Base-by-base conservation (phyloP, 2,329 filamentous ascomycete species). In the Diplodia corticola region DNA sequence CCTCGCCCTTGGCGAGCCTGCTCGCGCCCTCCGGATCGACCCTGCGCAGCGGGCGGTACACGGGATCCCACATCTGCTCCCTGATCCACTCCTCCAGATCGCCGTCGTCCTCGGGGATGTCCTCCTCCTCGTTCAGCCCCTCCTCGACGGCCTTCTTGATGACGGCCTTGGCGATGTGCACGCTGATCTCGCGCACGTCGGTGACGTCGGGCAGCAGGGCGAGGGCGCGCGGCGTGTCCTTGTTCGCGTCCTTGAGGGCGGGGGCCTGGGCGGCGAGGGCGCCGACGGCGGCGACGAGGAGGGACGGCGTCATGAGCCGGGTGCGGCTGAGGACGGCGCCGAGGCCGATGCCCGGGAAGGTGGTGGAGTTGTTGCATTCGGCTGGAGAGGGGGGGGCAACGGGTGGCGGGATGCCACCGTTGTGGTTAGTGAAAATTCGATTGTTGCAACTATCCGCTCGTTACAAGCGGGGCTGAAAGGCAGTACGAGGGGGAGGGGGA, bases 281-380 rank as follows among this genome's bases (percentile, higher is more conserved):
- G 72, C 89, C 85, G 3, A 91, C 88, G 0, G 92, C 93, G 0
- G 91, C 90, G 0, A 96, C 90, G 13, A 96, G 86, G 87, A 96
- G 93, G 69, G 86, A 85, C 68, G 93, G 88, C 0, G 89, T 90
- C 30, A 96, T 78, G 0, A 88, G 82, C 13, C 80, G 83, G 2
- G 89, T 83, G 15, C 91, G 87, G 28, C 84, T 88, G 1, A 96
- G 84, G 0, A 97, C 86, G 7, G 86, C 86, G 12, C 92, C 93
- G 0, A 96, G 87, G 0, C 92, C 92, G 67, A 96, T 94, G 0
- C 92, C 92, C 0, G 92, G 92, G 76, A 96, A 96, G 17, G 90
- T 90, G 37, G 91, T 91, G 0, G 88, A 90, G 79, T 96, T 96
- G 80, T 96, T 96, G 80, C 93, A 96, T 77, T 96, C 92, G 26